Evolutionary conservation across 352 stramenopile species (phyloP), one percentile per base, ranked within the genome.

Genomic region (Globisporangium uncinulatum): DNA sequence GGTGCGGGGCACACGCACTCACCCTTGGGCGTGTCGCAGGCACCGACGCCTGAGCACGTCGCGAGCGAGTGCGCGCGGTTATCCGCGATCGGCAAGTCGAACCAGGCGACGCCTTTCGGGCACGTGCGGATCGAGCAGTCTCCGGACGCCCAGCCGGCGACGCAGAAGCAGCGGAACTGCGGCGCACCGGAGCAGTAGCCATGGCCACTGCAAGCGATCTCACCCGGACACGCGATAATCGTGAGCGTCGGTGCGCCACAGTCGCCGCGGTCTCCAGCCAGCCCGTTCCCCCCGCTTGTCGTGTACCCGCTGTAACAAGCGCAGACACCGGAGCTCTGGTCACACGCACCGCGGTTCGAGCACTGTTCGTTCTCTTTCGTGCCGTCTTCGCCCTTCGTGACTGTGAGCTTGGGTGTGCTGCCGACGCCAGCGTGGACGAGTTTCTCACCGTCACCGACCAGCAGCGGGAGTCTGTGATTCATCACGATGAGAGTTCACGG

Each of bases 331-430:
- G 76, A 86, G 29, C 65, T 75, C 46, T 80, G 71, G 66, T 91
- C 80, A 61, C 83, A 93, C 19, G 52, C 64, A 8, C 80, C 83
- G 34, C 83, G 80, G 59, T 91, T 91, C 21, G 79, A 80, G 47
- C 83, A 93, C 44, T 78, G 51, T 31, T 90, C 83, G 64, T 97
- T 93, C 66, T 98, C 92, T 63, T 97, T 97, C 5, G 88, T 93
- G 44, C 92, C 91, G 19, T 79, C 73, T 39, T 96, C 72, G 29
- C 70, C 56, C 57, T 86, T 73, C 37, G 69, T 79, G 45, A 86
- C 57, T n/a, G 66, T 62, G 15, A 93, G 63, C 42, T 66, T 61
- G 1, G 71, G 75, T 2, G 59, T 61, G 36, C 66, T 73, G 42
- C 81, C 87, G 17, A 89, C 80, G 9, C 65, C 70, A 14, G 67